phyloP scores from a whole-genome alignment of 495 filamentous ascomycete genomes.

The Elasticomyces elasticus region DNA sequence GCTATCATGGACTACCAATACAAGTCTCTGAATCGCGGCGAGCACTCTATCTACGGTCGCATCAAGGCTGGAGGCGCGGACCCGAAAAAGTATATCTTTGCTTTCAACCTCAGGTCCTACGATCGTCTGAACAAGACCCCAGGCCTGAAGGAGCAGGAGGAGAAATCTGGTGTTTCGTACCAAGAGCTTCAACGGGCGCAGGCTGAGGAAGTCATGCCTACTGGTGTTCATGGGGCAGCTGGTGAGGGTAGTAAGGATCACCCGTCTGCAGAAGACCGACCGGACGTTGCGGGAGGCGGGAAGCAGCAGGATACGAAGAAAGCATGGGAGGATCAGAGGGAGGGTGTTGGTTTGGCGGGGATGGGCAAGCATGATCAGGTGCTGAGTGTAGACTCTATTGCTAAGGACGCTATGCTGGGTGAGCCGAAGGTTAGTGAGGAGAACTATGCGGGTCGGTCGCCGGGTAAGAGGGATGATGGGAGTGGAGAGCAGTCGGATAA shows the following conservation, averaged over 20 bases:
- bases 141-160: conserved; percentile 57
- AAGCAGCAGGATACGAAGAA: conserved; percentile 37
- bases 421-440: conserved; percentile 57
- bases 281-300: conserved; percentile 14
- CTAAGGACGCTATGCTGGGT: conserved; percentile 70
- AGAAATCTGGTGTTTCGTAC: conserved; percentile 70
- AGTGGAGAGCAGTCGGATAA: conserved; percentile 40
- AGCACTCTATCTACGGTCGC: conserved; percentile 78
- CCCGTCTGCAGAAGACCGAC: conserved; percentile 25
- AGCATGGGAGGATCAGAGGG: conserved; percentile 52
- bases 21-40: conserved; percentile 84
- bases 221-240: conserved; percentile 49
- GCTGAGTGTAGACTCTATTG: conserved; percentile 56
- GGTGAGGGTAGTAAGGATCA: conserved; percentile 10
- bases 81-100: conserved; percentile 70
- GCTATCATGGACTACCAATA: conserved; percentile 99
- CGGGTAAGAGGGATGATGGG: neutral
- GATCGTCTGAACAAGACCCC: conserved; percentile 79
- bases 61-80: conserved; percentile 69
- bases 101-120: conserved; percentile 85
- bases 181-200: conserved; percentile 75
- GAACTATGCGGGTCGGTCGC: conserved; percentile 30
- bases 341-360: conserved; percentile 33
- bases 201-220: conserved; percentile 74
- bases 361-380: conserved; percentile 29